Percentiles rank a stretch among this genome's conserved stretches.
Evolutionary conservation across 2,329 filamentous ascomycete genomes (phyloP).

Genomic region (Myotisia sp.): DNA sequence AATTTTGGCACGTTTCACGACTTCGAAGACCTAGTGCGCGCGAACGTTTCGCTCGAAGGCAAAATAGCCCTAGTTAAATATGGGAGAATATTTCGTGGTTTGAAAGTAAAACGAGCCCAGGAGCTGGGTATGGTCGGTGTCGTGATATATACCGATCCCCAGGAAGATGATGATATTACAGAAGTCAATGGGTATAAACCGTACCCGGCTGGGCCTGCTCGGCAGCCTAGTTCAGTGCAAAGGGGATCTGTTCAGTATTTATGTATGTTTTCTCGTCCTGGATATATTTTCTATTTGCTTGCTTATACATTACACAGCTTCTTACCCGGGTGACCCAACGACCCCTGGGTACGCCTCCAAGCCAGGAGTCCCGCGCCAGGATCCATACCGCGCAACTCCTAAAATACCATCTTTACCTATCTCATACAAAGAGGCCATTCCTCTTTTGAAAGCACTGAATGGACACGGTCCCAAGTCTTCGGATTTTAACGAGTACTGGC

Average conservation of each 20-base stretch:
- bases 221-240: constrained; percentile 80
- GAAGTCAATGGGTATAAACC: constrained; percentile 63
- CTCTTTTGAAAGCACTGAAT: constrained; percentile 79
- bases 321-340: constrained; percentile 57
- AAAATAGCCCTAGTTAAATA: constrained; percentile 84
- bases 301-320: background rate
- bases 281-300: constrained; percentile 1
- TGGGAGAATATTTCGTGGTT: constrained; percentile 69
- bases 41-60: constrained; percentile 61
- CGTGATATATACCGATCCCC: constrained; percentile 75
- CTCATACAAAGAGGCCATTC: constrained; percentile 73
- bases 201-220: constrained; percentile 76
- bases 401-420: constrained; percentile 84
- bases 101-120: constrained; percentile 86
- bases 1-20: constrained; percentile 83
- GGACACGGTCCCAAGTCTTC: constrained; percentile 67
- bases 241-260: constrained; percentile 75
- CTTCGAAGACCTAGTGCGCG: constrained; percentile 63
- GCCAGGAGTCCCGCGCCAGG: constrained; percentile 64
- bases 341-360: constrained; percentile 90
- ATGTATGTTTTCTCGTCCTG: constrained; percentile 42
- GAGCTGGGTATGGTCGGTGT: constrained; percentile 80
- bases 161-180: constrained; percentile 70
- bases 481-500: constrained; percentile 61
- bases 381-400: constrained; percentile 56